phyloP scores from a whole-genome alignment of 2,329 filamentous ascomycete species.

The Hymenoscyphus occultus region DNA sequence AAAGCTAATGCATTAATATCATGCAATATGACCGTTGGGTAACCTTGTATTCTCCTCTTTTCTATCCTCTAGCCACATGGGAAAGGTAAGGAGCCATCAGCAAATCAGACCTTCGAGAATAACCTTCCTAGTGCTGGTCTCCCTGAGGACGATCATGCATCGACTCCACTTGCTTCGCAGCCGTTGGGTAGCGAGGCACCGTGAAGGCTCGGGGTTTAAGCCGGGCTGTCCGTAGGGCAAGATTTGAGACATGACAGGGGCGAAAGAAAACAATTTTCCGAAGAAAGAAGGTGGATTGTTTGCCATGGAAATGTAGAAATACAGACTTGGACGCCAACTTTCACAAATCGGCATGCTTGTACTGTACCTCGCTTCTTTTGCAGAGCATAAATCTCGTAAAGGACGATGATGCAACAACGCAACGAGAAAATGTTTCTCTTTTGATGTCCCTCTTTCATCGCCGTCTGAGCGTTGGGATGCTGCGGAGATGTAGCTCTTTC shows the following conservation, averaged over 20 bases:
- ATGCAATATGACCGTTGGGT: constrained; percentile 23
- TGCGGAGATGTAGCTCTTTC: background rate
- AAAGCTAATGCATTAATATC: constrained; percentile 22
- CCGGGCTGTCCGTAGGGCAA: constrained; percentile 4
- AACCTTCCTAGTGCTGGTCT: constrained; percentile 14
- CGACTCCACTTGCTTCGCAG: background rate
- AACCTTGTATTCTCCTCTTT: constrained; percentile 12
- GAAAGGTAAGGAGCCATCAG: background rate
- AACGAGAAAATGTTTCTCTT: constrained; percentile 19
- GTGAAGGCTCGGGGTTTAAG: background rate
- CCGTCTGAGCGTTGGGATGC: constrained; percentile 14
- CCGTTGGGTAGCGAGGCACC: background rate
- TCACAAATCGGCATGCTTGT: background rate
- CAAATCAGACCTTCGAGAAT: constrained; percentile 10
- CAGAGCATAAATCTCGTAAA: constrained; percentile 5
- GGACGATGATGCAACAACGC: constrained; percentile 15
- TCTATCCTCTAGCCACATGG: background rate
- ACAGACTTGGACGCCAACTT: background rate
- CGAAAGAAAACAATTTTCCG: background rate
- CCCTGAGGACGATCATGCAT: constrained; percentile 22
- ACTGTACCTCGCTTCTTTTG: background rate
- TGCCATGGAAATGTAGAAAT: background rate
- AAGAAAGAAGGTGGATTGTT: background rate
- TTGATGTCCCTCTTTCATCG: background rate
- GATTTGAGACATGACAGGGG: background rate